Base-by-base conservation (phyloP, 75 land plant genomes). In the Pinus albicaulis region DNA sequence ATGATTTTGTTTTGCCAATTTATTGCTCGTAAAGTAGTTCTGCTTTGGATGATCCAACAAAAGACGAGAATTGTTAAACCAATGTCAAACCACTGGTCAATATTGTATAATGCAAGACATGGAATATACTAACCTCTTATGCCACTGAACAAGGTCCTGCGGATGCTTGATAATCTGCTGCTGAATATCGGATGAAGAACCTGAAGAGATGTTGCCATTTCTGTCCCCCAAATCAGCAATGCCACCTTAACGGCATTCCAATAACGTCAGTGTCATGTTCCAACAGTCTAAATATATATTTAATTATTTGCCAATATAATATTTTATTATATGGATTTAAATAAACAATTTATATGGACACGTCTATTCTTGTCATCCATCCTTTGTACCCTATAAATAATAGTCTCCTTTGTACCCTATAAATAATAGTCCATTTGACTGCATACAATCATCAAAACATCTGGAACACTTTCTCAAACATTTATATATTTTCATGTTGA, bases 91-190 rank as follows among this genome's bases (percentile, higher is more conserved):
- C 48, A 66, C 7, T 66, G 20, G 3, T 14, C 38, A 4, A 11
- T 22, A 8, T 68, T 19, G 14, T 7, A 19, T 3, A 41, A 20
- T 68, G 71, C 52, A 66, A 7, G 13, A 56, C 26, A 56, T 19
- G 17, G 31, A 73, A 73, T 23, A 61, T 7, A 38, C 77, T 15
- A 23, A 78, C 78, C 80, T 53, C 26, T 80, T 81, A 62, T 90
- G 92, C 92, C 94, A 90, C 56, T 92, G 90, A 76, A 92, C 73
- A 31, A 76, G 76, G 28, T 90, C 92, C 77, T 81, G 90, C 59
- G 83, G 87, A 69, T 82, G 86, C 78, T 92, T 92, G 26, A 80
- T 79, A 70, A 83, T 84, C 19, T 56, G 65, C 77, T 81, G 85
- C 36, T 82, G 83, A 72, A 80, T 74, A 59, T 90, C 92, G 0